Conservation (phyloP, 78 protist species). For the Dictyostelium discoideum region DNA sequence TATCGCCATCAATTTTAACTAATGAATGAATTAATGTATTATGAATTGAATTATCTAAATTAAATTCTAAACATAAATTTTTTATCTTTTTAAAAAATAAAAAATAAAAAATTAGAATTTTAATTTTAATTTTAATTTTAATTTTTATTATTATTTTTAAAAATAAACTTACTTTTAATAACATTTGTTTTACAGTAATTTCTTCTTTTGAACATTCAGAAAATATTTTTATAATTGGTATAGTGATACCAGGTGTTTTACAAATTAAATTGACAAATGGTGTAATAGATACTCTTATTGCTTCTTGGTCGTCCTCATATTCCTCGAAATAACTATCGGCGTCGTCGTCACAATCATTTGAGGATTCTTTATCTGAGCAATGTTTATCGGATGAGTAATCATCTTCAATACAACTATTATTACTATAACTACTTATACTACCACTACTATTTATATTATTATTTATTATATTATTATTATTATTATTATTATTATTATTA, state of each 20-base stretch:
- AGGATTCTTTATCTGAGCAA: neutral
- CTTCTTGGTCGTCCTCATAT: slow-evolving; percentile 20
- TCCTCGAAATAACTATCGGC: slow-evolving; percentile 8
- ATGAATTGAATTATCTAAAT: slow-evolving; percentile 27
- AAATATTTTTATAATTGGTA: neutral
- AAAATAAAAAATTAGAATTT: neutral
- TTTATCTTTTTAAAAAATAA: neutral
- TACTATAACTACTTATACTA: neutral
- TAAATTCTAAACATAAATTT: neutral
- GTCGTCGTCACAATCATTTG: slow-evolving; percentile 6
- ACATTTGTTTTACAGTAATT: slow-evolving; percentile 31
- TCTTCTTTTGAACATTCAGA: slow-evolving; percentile 48
- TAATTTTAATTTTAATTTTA: too few species aligned
- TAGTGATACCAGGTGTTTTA: neutral
- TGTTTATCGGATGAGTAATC: slow-evolving; percentile 12
- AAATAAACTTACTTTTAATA: slow-evolving; percentile 34
- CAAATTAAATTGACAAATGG: slow-evolving; percentile 23
- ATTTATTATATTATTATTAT: neutral
- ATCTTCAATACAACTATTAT: neutral
- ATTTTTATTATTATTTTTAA: neutral
- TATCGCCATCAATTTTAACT: slow-evolving; percentile 58
- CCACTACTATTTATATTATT: neutral
- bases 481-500: slow-evolving; percentile 1
- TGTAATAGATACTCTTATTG: neutral
- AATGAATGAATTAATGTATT: slow-evolving; percentile 21